These are phyloP conservation scores for Epichloe brachyelytri DNA, from an alignment of 2,329 filamentous ascomycete species.

Conservation along the genomic window DNA sequence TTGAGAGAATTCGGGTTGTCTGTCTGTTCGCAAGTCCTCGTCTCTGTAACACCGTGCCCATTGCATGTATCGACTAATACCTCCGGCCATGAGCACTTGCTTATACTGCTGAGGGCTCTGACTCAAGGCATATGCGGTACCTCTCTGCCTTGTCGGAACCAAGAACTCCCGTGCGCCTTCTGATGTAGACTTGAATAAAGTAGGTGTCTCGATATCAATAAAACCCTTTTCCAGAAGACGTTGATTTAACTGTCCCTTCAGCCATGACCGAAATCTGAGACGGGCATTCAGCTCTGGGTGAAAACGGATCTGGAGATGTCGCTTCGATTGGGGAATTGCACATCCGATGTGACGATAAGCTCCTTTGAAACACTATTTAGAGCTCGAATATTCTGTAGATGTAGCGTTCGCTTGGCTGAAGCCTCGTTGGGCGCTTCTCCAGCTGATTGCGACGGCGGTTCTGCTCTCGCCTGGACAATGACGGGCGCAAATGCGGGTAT, in stretches of 20 bases:
- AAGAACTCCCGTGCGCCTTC: constrained; percentile 92
- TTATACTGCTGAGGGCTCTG: constrained; percentile 99
- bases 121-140: constrained; percentile 76
- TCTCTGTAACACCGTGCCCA: constrained; percentile 93
- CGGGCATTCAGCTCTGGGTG: constrained; percentile 53
- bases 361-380: constrained; percentile 36
- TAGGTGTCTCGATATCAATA: constrained; percentile 76
- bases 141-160: constrained; percentile 68
- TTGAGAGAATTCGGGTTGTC: constrained; percentile 95
- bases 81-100: constrained; percentile 90
- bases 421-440: constrained; percentile 11
- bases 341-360: constrained; percentile 63
- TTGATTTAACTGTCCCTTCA: constrained; percentile 39
- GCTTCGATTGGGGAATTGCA: constrained; percentile 58
- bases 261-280: constrained; percentile 54
- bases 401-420: constrained; percentile 38
- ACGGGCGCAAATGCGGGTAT: constrained; percentile 42
- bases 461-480: constrained; percentile 27
- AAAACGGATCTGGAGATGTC: constrained; percentile 77
- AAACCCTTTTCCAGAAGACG: constrained; percentile 47
- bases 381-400: constrained; percentile 43
- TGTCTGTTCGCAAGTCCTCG: constrained; percentile 81
- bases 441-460: constrained; percentile 12
- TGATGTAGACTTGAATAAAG: constrained; percentile 94
- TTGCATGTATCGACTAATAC: constrained; percentile 73